Conservation (phyloP, 2,329 filamentous ascomycete species). For the Colletotrichum tropicicola region DNA sequence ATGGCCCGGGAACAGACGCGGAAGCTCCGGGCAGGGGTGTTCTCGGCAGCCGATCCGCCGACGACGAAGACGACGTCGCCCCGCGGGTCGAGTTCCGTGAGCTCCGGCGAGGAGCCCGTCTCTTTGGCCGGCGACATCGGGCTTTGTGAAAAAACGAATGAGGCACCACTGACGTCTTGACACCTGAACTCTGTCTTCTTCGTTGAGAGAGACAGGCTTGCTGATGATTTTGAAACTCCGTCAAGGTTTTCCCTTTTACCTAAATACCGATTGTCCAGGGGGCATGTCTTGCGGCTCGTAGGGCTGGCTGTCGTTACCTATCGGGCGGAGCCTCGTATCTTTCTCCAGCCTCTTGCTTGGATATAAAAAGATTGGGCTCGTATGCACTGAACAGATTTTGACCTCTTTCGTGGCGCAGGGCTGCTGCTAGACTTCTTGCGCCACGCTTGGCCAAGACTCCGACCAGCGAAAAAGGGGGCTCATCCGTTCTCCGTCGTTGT, state of each 20-base stretch:
- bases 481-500: slow-evolving; percentile 1
- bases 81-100: slow-evolving; percentile 9
- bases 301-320: background rate
- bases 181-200: too few relatives aligned
- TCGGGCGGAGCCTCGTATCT: slow-evolving; percentile 12
- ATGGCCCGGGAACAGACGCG: slow-evolving; percentile 39
- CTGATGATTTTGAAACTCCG: background rate
- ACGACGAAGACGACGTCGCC: slow-evolving; percentile 21
- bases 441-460: slow-evolving; percentile 17
- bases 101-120: background rate
- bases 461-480: background rate
- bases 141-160: background rate
- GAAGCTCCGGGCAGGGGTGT: slow-evolving; percentile 29
- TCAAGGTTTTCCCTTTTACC: background rate
- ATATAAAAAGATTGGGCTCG: slow-evolving; percentile 4
- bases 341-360: background rate
- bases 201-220: too few relatives aligned
- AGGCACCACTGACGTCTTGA: background rate
- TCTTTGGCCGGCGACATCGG: slow-evolving; percentile 10
- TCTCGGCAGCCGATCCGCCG: background rate
- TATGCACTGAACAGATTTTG: slow-evolving; percentile 9
- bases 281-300: background rate
- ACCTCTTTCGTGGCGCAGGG: slow-evolving; percentile 15
- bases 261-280: background rate
- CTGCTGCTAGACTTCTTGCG: slow-evolving; percentile 4